phyloP scores from a whole-genome alignment of 176 grass and related monocot genomes.

The Metroxylon sagu region DNA sequence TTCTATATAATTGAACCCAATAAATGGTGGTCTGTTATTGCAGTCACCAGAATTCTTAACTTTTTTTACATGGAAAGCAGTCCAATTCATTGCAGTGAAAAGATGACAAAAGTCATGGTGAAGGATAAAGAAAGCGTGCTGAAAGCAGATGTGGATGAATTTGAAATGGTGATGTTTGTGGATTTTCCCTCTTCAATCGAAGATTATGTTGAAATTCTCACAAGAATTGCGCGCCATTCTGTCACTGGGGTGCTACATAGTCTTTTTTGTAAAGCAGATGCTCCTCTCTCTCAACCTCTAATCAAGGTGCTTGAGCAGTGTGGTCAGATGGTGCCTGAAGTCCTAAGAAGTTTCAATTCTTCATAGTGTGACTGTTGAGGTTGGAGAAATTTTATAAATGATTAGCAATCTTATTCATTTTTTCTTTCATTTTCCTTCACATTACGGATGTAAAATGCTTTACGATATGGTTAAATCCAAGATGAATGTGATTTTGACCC shows the following conservation, averaged over 20 bases:
- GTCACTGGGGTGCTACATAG: constrained; percentile 49
- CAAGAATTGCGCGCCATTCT: constrained; percentile 27
- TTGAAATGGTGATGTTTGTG: constrained; percentile 42
- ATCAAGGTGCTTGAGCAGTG: constrained; percentile 44
- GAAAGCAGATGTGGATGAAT: constrained; percentile 30
- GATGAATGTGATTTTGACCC: no score
- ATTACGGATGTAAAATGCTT: no score
- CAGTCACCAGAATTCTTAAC: no score
- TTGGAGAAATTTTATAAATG: not conserved
- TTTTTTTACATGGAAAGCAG: no score
- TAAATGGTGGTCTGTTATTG: no score
- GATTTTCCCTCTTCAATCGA: constrained; percentile 52
- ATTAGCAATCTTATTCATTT: no score
- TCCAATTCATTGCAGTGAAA: constrained; percentile 30
- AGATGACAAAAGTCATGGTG: constrained; percentile 46
- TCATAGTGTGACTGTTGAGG: not conserved
- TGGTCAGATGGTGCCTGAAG: constrained; percentile 42
- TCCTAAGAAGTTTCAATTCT: constrained; percentile 22
- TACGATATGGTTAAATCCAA: no score
- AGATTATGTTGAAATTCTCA: constrained; percentile 49
- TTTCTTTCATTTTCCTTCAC: no score
- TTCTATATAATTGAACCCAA: no score
- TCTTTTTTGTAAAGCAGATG: constrained; percentile 42
- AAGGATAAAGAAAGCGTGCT: constrained; percentile 42
- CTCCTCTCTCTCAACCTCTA: constrained; percentile 37